Conservation (phyloP, 805 yeast species). For the Clavispora santaluciae region DNA sequence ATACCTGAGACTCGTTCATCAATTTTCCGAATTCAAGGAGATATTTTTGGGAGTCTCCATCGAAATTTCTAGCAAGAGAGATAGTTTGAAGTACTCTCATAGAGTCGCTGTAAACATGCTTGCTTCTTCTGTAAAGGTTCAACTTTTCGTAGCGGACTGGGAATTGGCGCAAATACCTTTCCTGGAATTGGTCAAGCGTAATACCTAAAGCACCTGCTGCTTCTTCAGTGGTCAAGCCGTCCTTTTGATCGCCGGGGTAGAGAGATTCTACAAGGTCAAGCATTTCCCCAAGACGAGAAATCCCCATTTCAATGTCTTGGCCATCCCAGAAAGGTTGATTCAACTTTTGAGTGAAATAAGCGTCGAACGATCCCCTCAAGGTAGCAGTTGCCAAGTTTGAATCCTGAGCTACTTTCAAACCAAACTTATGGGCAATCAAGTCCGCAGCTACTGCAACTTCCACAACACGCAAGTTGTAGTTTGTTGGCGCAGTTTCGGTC, state of each 20-base stretch:
- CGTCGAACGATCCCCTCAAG: slow-evolving; percentile 59
- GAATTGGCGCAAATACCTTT: slow-evolving; percentile 42
- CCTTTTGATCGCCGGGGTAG: slow-evolving; percentile 21
- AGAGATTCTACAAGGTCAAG: slow-evolving; percentile 42
- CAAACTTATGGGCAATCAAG: slow-evolving; percentile 46
- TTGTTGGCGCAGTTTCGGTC: slow-evolving; percentile 63
- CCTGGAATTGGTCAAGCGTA: slow-evolving; percentile 38
- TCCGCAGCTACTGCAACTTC: slow-evolving; percentile 68
- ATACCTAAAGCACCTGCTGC: slow-evolving; percentile 42
- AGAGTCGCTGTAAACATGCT: slow-evolving; percentile 61
- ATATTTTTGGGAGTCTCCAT: slow-evolving; percentile 28
- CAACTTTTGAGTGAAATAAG: slow-evolving; percentile 34
- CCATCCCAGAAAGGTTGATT: slow-evolving; percentile 40
- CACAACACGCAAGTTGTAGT: slow-evolving; percentile 67
- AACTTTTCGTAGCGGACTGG: slow-evolving; percentile 56
- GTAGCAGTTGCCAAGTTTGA: slow-evolving; percentile 56
- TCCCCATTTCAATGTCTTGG: slow-evolving; percentile 38
- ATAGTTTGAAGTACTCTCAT: slow-evolving; percentile 52
- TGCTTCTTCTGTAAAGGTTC: slow-evolving; percentile 52
- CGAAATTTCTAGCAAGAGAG: slow-evolving; percentile 28
- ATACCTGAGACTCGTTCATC: slow-evolving; percentile 56
- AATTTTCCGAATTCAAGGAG: slow-evolving; percentile 45
- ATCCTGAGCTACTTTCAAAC: slow-evolving; percentile 38
- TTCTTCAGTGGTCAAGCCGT: slow-evolving; percentile 48
- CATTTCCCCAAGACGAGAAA: slow-evolving; percentile 36